Base-by-base conservation (phyloP, 345 rosid species). In the Raphanus sativus region DNA sequence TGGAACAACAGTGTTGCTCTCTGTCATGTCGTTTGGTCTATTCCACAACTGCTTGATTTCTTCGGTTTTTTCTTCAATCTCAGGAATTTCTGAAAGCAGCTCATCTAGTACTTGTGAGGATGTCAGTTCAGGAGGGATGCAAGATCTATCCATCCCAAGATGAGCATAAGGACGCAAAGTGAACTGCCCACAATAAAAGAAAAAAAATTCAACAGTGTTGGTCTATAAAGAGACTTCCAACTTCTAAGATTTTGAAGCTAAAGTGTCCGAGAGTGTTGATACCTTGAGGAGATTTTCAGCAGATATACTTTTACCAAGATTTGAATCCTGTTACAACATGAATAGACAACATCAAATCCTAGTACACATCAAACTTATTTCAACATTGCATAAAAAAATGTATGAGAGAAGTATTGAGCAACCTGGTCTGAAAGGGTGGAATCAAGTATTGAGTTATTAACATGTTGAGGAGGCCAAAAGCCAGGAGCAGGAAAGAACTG, bases 271-370 rank as follows among this genome's bases (percentile, higher is more conserved):
- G 26, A 48, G 13, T 67, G 50, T 38, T 3, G 2, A 36, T 85
- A 90, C 98, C 98, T 94, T 94, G 8, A 94, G 94, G 28, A 94
- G 97, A 92, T 94, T 94, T 84, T 92, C 95, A 52, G 98, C 97
- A 25, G 84, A 83, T 66, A 83, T 77, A 69, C 82, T 83, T 80
- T 80, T 82, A 80, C 74, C 68, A 25, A 77, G 74, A 70, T 75
- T 55, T 60, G 80, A 52, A 77, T 76, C 73, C 98, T 91, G 85
- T 62, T 16, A 67, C 21, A 68, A 73, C 74, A 67, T 33, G 55
- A 79, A 73, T 33, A 70, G 13, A 61, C n/a, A 62, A 29, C 40
- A 21, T 65, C 26, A 33, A 71, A 38, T 25, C 12, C 13, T 3
- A 5, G n/a, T 2, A 32, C 3, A 12, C 56, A 77, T 15, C 28